Conservation (phyloP, 2,329 filamentous ascomycete genomes). For the Tolypocladium album region DNA sequence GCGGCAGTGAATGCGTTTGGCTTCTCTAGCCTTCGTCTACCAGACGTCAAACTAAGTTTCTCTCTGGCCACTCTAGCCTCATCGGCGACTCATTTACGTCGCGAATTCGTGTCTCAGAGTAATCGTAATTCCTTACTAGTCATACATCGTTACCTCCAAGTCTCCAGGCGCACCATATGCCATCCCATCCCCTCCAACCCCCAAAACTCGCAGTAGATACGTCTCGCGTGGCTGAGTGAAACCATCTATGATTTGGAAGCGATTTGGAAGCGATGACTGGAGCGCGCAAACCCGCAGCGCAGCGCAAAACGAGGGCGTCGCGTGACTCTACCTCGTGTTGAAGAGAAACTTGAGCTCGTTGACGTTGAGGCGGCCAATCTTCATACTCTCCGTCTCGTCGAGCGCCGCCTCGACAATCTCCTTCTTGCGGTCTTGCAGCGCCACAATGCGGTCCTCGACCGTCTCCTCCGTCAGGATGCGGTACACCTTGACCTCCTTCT, state of each 20-base stretch:
- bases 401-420: slow-evolving; percentile 68
- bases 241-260: neutral
- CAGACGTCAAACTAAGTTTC: neutral
- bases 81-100: neutral
- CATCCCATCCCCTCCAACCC: neutral
- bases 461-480: slow-evolving; percentile 67
- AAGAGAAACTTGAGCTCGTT: slow-evolving; percentile 65
- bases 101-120: neutral
- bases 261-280: neutral
- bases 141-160: neutral
- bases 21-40: neutral
- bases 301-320: neutral
- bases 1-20: too few relatives aligned
- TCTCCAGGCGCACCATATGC: neutral
- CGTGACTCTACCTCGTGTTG: slow-evolving; percentile 8
- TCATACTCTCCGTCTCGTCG: slow-evolving; percentile 60
- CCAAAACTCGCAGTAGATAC: neutral
- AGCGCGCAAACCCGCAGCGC: neutral
- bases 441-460: slow-evolving; percentile 78
- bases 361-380: slow-evolving; percentile 53
- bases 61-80: neutral
- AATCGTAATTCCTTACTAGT: neutral
- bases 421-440: slow-evolving; percentile 69
- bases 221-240: neutral
- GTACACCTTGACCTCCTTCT: slow-evolving; percentile 64